phyloP scores from a whole-genome alignment of 306 rosid genomes.

The Quercus gilva region DNA sequence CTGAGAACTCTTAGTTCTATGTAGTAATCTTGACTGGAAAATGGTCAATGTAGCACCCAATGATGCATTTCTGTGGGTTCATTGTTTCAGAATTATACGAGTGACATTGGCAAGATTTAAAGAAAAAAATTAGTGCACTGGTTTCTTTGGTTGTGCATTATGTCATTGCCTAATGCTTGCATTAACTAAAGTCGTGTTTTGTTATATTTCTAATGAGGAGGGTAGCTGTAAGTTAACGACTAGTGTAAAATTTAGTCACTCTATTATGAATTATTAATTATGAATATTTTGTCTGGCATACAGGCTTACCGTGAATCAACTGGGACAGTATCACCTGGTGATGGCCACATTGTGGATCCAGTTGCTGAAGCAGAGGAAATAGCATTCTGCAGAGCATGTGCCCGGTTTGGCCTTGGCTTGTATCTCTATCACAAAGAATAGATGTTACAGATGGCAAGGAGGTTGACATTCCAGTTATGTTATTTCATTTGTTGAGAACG shows the following conservation, averaged over 20 bases:
- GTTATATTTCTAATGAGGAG: too few relatives aligned
- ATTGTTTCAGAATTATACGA: not conserved
- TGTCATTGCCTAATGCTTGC: not conserved
- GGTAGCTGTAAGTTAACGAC: too few relatives aligned
- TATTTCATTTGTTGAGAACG: slow-evolving; percentile 6
- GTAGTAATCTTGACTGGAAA: not conserved
- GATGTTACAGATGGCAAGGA: slow-evolving; percentile 17
- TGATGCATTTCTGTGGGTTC: not conserved
- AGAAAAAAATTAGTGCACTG: not conserved
- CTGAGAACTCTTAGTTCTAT: not conserved
- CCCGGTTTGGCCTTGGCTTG: slow-evolving; percentile 97
- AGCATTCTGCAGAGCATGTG: slow-evolving; percentile 96
- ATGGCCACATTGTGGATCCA: slow-evolving; percentile 55
- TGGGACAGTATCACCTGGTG: slow-evolving; percentile 68
- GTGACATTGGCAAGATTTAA: not conserved
- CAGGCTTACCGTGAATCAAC: slow-evolving; percentile 96
- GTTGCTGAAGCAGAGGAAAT: slow-evolving; percentile 96
- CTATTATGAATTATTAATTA: not conserved
- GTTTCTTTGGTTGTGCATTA: not conserved
- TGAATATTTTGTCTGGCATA: not conserved
- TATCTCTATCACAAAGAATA: slow-evolving; percentile 83
- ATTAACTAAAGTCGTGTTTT: not conserved
- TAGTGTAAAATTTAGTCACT: not conserved
- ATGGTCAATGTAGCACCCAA: not conserved
- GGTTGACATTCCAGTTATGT: not conserved